Evolutionary conservation across 768 basidiomycete genomes (phyloP).

Genomic region (Paxillus involutus): DNA sequence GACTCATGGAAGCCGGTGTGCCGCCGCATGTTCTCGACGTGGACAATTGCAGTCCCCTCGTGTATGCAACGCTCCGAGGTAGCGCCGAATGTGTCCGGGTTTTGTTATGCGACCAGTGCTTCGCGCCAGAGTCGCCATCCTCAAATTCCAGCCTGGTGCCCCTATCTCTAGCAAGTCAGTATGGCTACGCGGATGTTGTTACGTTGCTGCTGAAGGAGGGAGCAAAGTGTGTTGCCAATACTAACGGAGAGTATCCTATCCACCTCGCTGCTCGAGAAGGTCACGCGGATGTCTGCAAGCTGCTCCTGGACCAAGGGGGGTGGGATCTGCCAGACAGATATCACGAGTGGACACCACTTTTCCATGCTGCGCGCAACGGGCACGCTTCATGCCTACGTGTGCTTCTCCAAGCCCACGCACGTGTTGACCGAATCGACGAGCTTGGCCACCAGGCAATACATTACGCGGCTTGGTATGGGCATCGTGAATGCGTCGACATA

Average conservation of each 20-base stretch:
- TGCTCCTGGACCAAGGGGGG: constrained; percentile 72
- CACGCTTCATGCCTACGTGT: constrained; percentile 69
- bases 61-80: constrained; percentile 90
- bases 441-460: constrained; percentile 81
- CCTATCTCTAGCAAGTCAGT: constrained; percentile 86
- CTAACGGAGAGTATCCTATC: constrained; percentile 95
- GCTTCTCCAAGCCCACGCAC: constrained; percentile 78
- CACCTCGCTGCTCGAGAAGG: constrained; percentile 95
- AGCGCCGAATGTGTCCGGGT: constrained; percentile 79
- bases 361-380: constrained; percentile 91
- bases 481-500: constrained; percentile 62
- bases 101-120: constrained; percentile 72
- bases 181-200: constrained; percentile 84
- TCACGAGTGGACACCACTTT: constrained; percentile 97
- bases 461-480: constrained; percentile 97
- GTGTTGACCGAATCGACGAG: constrained; percentile 80
- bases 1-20: constrained; percentile 67
- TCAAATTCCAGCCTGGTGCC: constrained; percentile 75
- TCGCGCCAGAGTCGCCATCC: constrained; percentile 57
- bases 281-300: constrained; percentile 77
- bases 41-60: constrained; percentile 92
- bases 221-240: constrained; percentile 79
- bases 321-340: constrained; percentile 94
- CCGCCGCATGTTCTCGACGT: constrained; percentile 75
- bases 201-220: constrained; percentile 74